phyloP scores from a whole-genome alignment of 1,284 basidiomycete species.

The Fomitopsis schrenkii region DNA sequence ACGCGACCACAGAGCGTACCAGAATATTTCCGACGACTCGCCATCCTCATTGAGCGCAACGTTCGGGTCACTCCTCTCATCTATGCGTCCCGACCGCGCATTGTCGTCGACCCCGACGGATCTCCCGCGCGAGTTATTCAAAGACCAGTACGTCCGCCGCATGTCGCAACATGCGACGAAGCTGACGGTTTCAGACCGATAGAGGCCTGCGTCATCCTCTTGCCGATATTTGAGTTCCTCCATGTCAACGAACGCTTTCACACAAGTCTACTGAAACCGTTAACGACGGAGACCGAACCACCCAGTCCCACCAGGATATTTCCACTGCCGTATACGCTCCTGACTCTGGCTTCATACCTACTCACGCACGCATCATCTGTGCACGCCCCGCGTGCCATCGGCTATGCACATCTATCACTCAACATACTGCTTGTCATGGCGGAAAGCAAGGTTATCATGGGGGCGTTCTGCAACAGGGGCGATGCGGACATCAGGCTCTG shows the following conservation, averaged over 20 bases:
- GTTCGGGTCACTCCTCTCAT: constrained; percentile 45
- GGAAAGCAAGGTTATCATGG: constrained; percentile 45
- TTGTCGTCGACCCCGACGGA: constrained; percentile 42
- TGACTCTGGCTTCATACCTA: constrained; percentile 58
- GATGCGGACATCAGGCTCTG: constrained; percentile 45
- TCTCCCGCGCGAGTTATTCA: constrained; percentile 50
- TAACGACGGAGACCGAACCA: constrained; percentile 22
- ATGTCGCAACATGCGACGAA: neutral
- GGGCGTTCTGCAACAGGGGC: constrained; percentile 37
- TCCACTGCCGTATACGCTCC: constrained; percentile 36
- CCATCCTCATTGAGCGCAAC: constrained; percentile 44
- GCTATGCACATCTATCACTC: constrained; percentile 55
- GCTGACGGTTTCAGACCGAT: constrained; percentile 42
- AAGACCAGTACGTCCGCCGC: constrained; percentile 38
- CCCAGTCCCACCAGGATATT: constrained; percentile 24
- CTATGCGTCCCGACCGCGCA: constrained; percentile 49
- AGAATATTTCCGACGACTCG: constrained; percentile 47
- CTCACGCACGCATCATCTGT: constrained; percentile 59
- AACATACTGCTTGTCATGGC: constrained; percentile 46
- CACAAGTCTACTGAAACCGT: constrained; percentile 36
- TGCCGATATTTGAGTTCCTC: constrained; percentile 58
- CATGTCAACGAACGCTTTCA: constrained; percentile 45
- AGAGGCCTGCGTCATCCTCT: constrained; percentile 51
- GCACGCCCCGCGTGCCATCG: constrained; percentile 49
- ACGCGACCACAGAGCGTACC: constrained; percentile 43